phyloP scores from a whole-genome alignment of 2,329 filamentous ascomycete species.

The Emmonsiellopsis sp. region DNA sequence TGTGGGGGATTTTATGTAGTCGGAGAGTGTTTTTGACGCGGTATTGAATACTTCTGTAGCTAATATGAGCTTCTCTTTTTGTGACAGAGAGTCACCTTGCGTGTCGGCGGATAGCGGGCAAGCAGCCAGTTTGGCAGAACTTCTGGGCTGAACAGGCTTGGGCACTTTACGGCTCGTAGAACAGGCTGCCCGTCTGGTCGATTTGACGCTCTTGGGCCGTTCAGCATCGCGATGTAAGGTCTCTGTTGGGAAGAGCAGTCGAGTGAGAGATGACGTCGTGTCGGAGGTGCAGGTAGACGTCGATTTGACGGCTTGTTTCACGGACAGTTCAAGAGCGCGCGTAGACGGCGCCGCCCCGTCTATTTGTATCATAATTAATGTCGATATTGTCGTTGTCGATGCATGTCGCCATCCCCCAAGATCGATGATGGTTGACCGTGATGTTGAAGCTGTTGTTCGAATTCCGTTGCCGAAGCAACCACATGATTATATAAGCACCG shows the following conservation, averaged over 20 bases:
- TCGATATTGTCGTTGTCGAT: background rate
- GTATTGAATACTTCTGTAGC: conserved; percentile 40
- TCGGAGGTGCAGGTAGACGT: conserved; percentile 44
- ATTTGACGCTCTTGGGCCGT: conserved; percentile 16
- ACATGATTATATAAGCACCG: background rate
- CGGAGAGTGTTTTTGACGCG: conserved; percentile 35
- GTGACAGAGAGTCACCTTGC: conserved; percentile 22
- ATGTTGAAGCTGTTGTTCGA: background rate
- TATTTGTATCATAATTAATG: background rate
- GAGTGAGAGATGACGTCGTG: conserved; percentile 31
- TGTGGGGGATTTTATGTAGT: conserved; percentile 22
- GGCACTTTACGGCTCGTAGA: conserved; percentile 18
- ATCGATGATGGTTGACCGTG: background rate
- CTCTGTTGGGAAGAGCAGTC: conserved; percentile 24
- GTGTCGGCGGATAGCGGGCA: conserved; percentile 17
- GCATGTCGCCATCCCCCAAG: background rate
- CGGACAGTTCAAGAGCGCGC: conserved; percentile 31
- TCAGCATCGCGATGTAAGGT: conserved; percentile 12
- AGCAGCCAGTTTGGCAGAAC: conserved; percentile 17
- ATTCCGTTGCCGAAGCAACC: conserved; percentile 2
- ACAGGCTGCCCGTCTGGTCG: conserved; percentile 16
- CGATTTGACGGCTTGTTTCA: conserved; percentile 48
- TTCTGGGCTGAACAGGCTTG: conserved; percentile 18
- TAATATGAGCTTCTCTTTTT: conserved; percentile 32
- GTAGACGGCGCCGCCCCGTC: conserved; percentile 2